Evolutionary conservation across 768 basidiomycete genomes (phyloP).

Genomic region (Coprinopsis strossmayeri): DNA sequence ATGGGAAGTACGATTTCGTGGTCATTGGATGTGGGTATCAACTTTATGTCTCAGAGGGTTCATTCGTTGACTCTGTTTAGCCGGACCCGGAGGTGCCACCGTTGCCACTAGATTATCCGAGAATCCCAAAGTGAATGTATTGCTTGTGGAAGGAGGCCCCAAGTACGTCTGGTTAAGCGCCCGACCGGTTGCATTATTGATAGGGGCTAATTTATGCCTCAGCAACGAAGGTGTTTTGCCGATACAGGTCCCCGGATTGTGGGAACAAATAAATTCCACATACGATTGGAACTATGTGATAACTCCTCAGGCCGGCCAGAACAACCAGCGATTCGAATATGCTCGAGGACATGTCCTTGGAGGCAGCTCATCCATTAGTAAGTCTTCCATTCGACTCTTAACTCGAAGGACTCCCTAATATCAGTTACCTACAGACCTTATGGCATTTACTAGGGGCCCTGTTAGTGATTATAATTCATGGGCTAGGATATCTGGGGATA

Average conservation of each 20-base stretch:
- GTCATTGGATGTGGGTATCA: background rate
- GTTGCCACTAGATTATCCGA: conserved; percentile 12
- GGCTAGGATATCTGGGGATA: conserved; percentile 21
- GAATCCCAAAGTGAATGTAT: conserved; percentile 5
- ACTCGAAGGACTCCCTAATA: background rate
- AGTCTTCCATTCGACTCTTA: conserved; percentile 8
- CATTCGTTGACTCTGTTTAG: too few relatives aligned
- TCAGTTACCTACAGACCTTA: conserved; percentile 11
- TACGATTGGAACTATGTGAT: conserved; percentile 29
- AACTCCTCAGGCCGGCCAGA: conserved; percentile 18
- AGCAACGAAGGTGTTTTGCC: conserved; percentile 16
- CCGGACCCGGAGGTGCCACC: conserved; percentile 8
- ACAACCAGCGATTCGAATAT: conserved; percentile 19
- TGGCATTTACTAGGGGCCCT: conserved; percentile 22
- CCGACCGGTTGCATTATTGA: too few relatives aligned
- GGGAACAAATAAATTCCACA: conserved; percentile 9
- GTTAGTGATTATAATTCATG: conserved; percentile 24
- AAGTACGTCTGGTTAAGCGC: conserved; percentile 13
- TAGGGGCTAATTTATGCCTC: background rate
- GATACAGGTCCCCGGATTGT: conserved; percentile 16
- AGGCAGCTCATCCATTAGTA: conserved; percentile 25
- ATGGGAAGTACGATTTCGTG: background rate
- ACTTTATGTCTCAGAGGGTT: background rate
- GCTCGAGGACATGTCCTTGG: conserved; percentile 25
- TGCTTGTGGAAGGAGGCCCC: conserved; percentile 13